Conservation (phyloP, 2,329 filamentous ascomycete genomes). For the Xylariaceae sp. region DNA sequence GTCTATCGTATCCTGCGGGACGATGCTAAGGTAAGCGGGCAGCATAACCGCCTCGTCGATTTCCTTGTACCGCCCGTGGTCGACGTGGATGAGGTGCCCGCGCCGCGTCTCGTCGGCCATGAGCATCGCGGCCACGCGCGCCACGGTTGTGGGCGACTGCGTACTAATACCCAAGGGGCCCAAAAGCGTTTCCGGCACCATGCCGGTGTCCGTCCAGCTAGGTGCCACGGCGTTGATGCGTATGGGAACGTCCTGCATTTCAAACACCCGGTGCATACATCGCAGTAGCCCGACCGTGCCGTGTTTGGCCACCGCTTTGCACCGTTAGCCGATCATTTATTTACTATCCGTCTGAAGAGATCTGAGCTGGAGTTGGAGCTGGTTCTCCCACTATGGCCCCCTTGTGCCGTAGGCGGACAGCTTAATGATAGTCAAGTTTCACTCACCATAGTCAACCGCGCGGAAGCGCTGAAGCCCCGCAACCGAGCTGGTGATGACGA, state of each 20-base stretch:
- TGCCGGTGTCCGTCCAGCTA: conserved; percentile 57
- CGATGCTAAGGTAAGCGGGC: conserved; percentile 42
- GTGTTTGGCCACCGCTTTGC: conserved; percentile 57
- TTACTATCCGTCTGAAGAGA: not conserved
- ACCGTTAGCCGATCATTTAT: not conserved
- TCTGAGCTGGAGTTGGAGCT: not conserved
- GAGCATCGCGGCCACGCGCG: conserved; percentile 53
- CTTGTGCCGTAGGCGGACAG: no score
- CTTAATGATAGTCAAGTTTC: not conserved
- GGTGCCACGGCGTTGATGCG: conserved; percentile 62
- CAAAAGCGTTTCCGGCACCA: conserved; percentile 40
- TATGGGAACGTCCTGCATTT: conserved; percentile 49
- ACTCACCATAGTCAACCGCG: conserved; percentile 56
- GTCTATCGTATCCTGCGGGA: conserved; percentile 41
- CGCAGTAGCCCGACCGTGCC: conserved; percentile 60
- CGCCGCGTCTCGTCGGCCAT: conserved; percentile 55
- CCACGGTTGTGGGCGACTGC: conserved; percentile 55
- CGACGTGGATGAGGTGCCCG: conserved; percentile 59
- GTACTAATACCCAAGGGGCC: conserved; percentile 46
- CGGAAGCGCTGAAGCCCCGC: conserved; percentile 57
- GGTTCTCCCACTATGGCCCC: not conserved
- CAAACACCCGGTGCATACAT: conserved; percentile 49
- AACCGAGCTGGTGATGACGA: conserved; percentile 59
- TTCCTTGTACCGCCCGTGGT: conserved; percentile 56
- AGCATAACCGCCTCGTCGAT: conserved; percentile 54